Percentiles rank a stretch among this genome's conserved stretches.
phyloP scores from a whole-genome alignment of 176 grass and related monocot genomes.

The Carex pumila region DNA sequence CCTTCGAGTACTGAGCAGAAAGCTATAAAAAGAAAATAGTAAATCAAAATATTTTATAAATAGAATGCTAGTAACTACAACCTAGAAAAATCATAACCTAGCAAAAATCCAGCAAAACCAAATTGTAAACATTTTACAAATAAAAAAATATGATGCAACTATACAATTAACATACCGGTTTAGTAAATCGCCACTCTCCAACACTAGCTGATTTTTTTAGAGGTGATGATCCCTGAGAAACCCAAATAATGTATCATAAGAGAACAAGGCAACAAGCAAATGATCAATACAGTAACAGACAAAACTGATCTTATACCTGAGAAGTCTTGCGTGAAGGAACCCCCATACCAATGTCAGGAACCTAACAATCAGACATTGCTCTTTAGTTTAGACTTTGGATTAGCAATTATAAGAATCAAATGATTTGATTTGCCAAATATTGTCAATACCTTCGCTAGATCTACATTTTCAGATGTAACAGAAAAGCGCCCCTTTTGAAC shows the following conservation, averaged over 20 bases:
- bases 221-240: conserved; percentile 57
- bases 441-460: conserved; percentile 79
- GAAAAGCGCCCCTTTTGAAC: conserved; percentile 99
- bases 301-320: conserved; percentile 42
- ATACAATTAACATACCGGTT: conserved; percentile 57
- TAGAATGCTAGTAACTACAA: background rate
- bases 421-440: conserved; percentile 11
- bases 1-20: conserved; percentile 50
- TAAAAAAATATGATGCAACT: background rate
- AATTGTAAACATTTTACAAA: background rate
- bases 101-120: background rate
- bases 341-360: conserved; percentile 64
- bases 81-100: conserved; percentile 2
- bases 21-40: conserved; percentile 34
- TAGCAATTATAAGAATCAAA: background rate
- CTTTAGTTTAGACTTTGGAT: conserved; percentile 12
- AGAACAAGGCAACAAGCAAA: conserved; percentile 11
- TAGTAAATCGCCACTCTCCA: conserved; percentile 63
- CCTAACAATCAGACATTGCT: conserved; percentile 24
- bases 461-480: conserved; percentile 96
- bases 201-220: conserved; percentile 96
- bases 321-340: conserved; percentile 47
- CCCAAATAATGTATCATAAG: background rate
- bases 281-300: conserved; percentile 17
- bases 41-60: background rate